These are phyloP conservation scores for Collybiopsis confluens DNA, from an alignment of 768 basidiomycete species.

Conservation along the genomic window DNA sequence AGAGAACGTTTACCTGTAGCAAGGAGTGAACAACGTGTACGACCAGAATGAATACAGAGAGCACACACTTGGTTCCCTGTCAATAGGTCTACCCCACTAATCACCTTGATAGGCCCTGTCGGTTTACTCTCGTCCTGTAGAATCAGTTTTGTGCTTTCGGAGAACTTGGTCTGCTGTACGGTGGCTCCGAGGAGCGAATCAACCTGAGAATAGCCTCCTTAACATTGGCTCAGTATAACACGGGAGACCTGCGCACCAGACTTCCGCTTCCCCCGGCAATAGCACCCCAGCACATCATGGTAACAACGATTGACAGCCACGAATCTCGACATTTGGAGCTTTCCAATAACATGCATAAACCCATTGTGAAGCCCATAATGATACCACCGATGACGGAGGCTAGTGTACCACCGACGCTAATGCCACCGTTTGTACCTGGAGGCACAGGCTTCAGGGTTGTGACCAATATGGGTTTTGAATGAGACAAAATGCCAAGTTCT, in stretches of 20 bases:
- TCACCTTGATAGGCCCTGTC: slow-evolving; percentile 32
- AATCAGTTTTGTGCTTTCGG: slow-evolving; percentile 53
- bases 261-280: slow-evolving; percentile 76
- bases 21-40: slow-evolving; percentile 5
- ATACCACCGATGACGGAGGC: slow-evolving; percentile 72
- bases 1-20: slow-evolving; percentile 36
- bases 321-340: slow-evolving; percentile 46
- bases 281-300: slow-evolving; percentile 56
- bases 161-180: slow-evolving; percentile 76
- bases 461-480: slow-evolving; percentile 64
- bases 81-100: slow-evolving; percentile 66
- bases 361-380: slow-evolving; percentile 63
- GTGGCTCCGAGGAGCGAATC: slow-evolving; percentile 89
- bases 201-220: slow-evolving; percentile 38
- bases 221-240: neutral
- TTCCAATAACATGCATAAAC: slow-evolving; percentile 54
- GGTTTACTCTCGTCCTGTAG: slow-evolving; percentile 48
- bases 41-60: slow-evolving; percentile 11
- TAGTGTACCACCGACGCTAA: slow-evolving; percentile 71
- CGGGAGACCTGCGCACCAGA: slow-evolving; percentile 43
- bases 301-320: slow-evolving; percentile 32
- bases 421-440: slow-evolving; percentile 87
- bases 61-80: slow-evolving; percentile 76
- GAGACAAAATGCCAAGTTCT: slow-evolving; percentile 85
- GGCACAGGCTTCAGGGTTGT: slow-evolving; percentile 76